These are phyloP conservation scores for Pythium chondricola DNA, from an alignment of 352 stramenopile species.

Conservation along the genomic window DNA sequence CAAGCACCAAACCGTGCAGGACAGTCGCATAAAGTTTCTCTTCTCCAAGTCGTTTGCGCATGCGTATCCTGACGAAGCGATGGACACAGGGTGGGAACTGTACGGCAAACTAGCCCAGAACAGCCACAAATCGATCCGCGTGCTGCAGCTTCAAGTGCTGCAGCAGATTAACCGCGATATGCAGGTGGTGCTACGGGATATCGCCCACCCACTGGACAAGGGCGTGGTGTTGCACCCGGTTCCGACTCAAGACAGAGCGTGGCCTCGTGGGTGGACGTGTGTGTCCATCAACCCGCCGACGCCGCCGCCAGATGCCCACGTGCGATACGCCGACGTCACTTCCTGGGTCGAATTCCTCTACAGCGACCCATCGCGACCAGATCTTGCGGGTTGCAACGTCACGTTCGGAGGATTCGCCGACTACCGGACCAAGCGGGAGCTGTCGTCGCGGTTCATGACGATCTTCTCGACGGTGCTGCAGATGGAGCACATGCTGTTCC, in stretches of 20 bases:
- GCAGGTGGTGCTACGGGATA: constrained; percentile 30
- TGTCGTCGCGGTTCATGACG: constrained; percentile 28
- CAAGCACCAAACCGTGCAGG: constrained; percentile 22
- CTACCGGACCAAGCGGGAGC: constrained; percentile 31
- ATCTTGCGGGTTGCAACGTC: constrained; percentile 21
- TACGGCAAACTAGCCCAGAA: constrained; percentile 27
- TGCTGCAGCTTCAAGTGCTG: constrained; percentile 34
- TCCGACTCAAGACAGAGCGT: constrained; percentile 27
- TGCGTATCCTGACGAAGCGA: constrained; percentile 18
- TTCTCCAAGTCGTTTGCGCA: constrained; percentile 30
- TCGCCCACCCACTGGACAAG: constrained; percentile 31
- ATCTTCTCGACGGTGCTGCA: constrained; percentile 31
- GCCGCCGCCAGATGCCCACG: constrained; percentile 5
- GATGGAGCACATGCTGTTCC: constrained; percentile 27
- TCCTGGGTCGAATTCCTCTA: constrained; percentile 33
- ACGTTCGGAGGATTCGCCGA: constrained; percentile 32
- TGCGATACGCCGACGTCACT: constrained; percentile 28
- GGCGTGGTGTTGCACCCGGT: constrained; percentile 32
- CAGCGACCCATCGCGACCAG: constrained; percentile 20
- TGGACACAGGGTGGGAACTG: constrained; percentile 25
- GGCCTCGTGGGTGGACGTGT: constrained; percentile 28
- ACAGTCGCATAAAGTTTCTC: constrained; percentile 27
- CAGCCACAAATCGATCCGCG: constrained; percentile 25
- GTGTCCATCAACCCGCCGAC: constrained; percentile 29
- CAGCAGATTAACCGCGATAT: constrained; percentile 36